phyloP scores from a whole-genome alignment of 805 yeast genomes.

The Yueomyces sinensis region DNA sequence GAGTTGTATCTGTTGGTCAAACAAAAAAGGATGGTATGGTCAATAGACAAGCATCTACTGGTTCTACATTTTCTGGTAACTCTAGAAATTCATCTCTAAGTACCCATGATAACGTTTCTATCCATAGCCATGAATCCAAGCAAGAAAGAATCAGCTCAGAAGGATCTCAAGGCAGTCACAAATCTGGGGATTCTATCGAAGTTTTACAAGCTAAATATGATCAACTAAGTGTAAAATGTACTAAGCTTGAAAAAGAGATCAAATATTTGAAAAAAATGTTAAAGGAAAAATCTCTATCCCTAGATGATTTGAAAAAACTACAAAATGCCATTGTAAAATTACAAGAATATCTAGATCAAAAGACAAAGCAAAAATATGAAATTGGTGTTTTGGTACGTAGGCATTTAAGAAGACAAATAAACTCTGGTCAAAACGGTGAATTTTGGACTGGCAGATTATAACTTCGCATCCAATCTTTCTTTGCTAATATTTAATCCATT shows the following conservation, averaged over 20 bases:
- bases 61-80: neutral
- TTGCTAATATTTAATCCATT: too few relatives aligned
- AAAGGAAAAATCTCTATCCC: conserved; percentile 24
- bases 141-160: neutral
- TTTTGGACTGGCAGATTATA: conserved; percentile 25
- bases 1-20: conserved; percentile 22
- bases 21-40: neutral
- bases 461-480: too few relatives aligned
- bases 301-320: conserved; percentile 29
- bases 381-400: conserved; percentile 29
- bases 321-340: conserved; percentile 25
- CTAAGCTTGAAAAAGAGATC: conserved; percentile 27
- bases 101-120: neutral
- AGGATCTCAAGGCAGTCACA: neutral
- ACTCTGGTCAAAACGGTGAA: conserved; percentile 29
- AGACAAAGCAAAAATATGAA: conserved; percentile 31
- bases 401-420: conserved; percentile 28
- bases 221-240: conserved; percentile 23
- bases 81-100: neutral
- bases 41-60: neutral
- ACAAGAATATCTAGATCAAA: conserved; percentile 28
- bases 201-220: conserved; percentile 22
- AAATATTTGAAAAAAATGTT: conserved; percentile 24
- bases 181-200: conserved; percentile 4
- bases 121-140: neutral